A percentile compares a stretch with the other conserved stretches of the same genome.
Evolutionary conservation across 257 asterid genomes (phyloP).

Genomic region (Gynochthodes officinalis): DNA sequence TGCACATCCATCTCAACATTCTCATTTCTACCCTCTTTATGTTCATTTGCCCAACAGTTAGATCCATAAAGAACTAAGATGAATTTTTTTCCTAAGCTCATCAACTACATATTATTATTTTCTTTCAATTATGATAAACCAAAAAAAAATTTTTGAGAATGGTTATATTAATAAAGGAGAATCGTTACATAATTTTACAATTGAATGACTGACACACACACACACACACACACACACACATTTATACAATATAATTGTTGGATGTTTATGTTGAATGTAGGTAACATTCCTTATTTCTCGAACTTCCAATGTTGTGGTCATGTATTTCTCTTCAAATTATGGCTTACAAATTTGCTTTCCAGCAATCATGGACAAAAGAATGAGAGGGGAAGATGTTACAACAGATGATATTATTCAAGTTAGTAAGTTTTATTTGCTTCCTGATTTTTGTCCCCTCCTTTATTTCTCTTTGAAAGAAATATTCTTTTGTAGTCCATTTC

Average conservation of each 20-base stretch:
- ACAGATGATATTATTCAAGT: conserved; percentile 76
- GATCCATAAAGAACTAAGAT: too few relatives aligned
- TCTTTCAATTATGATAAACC: too few relatives aligned
- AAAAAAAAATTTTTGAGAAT: too few relatives aligned
- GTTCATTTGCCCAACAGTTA: too few relatives aligned
- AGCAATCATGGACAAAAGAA: conserved; percentile 86
- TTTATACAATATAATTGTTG: not conserved
- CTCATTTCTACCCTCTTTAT: too few relatives aligned
- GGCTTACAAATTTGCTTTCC: conserved; percentile 42
- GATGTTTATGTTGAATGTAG: conserved; percentile 3
- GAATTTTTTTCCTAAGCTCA: too few relatives aligned
- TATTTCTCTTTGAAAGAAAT: not conserved
- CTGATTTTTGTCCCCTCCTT: too few relatives aligned
- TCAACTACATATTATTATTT: not conserved
- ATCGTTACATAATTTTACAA: not conserved
- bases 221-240: too few relatives aligned
- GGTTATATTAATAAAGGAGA: too few relatives aligned
- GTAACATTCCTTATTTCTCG: conserved; percentile 5
- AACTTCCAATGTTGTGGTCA: conserved; percentile 26
- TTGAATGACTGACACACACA: not conserved
- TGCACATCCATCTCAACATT: too few relatives aligned
- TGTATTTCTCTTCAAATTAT: conserved; percentile 28
- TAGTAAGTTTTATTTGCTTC: conserved; percentile 28
- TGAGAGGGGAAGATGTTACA: conserved; percentile 77
- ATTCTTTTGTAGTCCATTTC: not conserved